A percentile compares a stretch with the other conserved stretches of the same genome.
Conservation (phyloP, 2,329 filamentous ascomycete species). For the Trichoderma sp. region DNA sequence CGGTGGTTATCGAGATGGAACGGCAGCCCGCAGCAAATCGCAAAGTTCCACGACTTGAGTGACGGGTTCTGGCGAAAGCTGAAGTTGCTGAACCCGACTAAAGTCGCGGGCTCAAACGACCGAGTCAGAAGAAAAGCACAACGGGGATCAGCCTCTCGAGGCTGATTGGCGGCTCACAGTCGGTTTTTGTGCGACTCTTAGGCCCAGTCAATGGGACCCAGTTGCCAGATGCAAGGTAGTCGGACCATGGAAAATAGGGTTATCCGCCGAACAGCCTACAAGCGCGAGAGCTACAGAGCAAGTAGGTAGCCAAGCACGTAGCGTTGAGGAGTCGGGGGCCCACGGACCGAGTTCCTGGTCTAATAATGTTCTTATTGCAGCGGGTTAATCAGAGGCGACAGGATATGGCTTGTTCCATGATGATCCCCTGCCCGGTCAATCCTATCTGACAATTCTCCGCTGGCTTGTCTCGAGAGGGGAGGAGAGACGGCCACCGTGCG, state of each 20-base stretch:
- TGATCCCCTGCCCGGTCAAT: constrained; percentile 29
- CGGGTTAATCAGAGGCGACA: constrained; percentile 30
- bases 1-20: constrained; percentile 43
- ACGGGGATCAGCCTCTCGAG: constrained; percentile 30
- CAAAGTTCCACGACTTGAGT: constrained; percentile 32
- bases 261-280: constrained; percentile 28
- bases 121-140: constrained; percentile 28
- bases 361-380: constrained; percentile 28
- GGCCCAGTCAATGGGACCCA: constrained; percentile 34
- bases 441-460: constrained; percentile 38
- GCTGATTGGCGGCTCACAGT: constrained; percentile 41
- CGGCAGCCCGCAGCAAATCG: constrained; percentile 45
- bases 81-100: constrained; percentile 23
- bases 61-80: constrained; percentile 25
- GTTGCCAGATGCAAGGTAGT: constrained; percentile 42
- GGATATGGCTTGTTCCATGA: constrained; percentile 30
- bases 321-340: constrained; percentile 22
- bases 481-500: constrained; percentile 20
- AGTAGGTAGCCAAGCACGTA: constrained; percentile 1
- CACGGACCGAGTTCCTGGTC: constrained; percentile 36
- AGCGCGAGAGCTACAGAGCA: constrained; percentile 4
- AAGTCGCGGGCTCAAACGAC: constrained; percentile 22
- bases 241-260: constrained; percentile 40
- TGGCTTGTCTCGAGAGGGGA: constrained; percentile 29
- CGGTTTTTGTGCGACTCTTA: constrained; percentile 52